Evolutionary conservation across 2,329 filamentous ascomycete genomes (phyloP), one percentile per base, ranked within the genome.

Genomic region (Ophiostoma ulmi): DNA sequence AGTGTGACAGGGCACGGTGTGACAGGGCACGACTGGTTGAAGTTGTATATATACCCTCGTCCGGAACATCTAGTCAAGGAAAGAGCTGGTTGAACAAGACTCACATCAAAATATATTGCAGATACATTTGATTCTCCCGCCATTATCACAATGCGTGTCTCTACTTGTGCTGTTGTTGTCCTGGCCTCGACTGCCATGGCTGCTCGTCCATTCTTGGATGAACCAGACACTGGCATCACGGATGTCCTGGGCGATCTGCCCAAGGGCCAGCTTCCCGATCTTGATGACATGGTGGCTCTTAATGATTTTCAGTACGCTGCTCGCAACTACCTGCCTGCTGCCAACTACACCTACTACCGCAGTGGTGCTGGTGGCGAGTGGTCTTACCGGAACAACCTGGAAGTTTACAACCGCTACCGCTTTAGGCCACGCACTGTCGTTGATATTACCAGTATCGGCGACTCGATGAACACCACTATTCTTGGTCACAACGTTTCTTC

Each of bases 341-440:
- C n/a, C 2, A 65, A 65, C 63, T 65, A 65, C 35, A 65, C 63
- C 36, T 65, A 65, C 63, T 65, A 65, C 36, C 63, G 63, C 63
- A 65, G 63, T 39, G 63, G 63, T 39, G 63, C 63, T 8, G 63
- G 63, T 4, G 63, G 63, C 7, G 63, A 65, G 7, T 65, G 63
- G 63, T 65, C 63, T 1, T 65, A 65, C 36, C 63, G 63, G 5
- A 65, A 65, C 35, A 65, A 65, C n/a, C 35, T 65, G 20, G 63
- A 65, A 20, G 63, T 65, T 1, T 65, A 38, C 63, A 65, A 65
- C 17, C 63, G 63, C 35, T 65, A 65, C 63, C 63, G 63, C 35
- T 65, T 65, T 11, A 65, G 22, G 63, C 63, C 63, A 4, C 63
- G 63, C 36, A 65, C 63, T 65, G 63, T 65, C 2, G 63, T 65